Base-by-base conservation (phyloP, 768 basidiomycete genomes). In the Tylopilus felleus region DNA sequence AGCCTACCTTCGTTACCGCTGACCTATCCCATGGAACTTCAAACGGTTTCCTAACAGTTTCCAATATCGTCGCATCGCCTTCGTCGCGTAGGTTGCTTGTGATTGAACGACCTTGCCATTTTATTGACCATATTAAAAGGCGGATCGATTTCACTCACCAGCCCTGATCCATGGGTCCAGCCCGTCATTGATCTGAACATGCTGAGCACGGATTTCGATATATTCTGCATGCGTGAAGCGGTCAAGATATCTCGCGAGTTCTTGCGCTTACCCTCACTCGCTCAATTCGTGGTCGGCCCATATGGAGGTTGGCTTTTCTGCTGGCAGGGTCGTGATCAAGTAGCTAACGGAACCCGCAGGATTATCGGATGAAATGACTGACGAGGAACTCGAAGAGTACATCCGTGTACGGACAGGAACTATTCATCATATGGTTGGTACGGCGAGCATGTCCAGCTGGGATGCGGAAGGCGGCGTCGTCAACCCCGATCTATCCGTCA, bases 1-100 rank as follows among this genome's bases (percentile, higher is more conserved):
- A 50, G 49, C 49, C 49, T 41, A 50, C 49, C 49, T 40, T 41
- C 14, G 49, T 50, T 23, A 31, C 39, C 4, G 27, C 49, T 17
- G 39, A 22, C 39, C 48, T 40, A 5, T 40, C 38, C 13, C 35
- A 29, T 19, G 43, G 28, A 3, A 29, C 25, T 4, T 45, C 43
- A 27, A 29, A 29, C 1, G n/a, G 28, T 10, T 49, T 49, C 48
- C 28, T 49, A 8, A 49, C 39, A 2, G 38, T 40, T 49, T 40
- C 48, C 8, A 39, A 49, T 12, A 49, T 40, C 8, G 48, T 49
- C 21, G 38, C 48, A 23, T 21, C 48, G 8, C 25, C 36, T 1
- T 21, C 47, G 13, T 49, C 47, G 4, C 47, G 47, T 49, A 28
- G n/a, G 47, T 39, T 27, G 25, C 25, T 27, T 7, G 25, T 7